These are phyloP conservation scores for Trichophyton verrucosum DNA, from an alignment of 2,329 filamentous ascomycete species.

Conservation along the genomic window DNA sequence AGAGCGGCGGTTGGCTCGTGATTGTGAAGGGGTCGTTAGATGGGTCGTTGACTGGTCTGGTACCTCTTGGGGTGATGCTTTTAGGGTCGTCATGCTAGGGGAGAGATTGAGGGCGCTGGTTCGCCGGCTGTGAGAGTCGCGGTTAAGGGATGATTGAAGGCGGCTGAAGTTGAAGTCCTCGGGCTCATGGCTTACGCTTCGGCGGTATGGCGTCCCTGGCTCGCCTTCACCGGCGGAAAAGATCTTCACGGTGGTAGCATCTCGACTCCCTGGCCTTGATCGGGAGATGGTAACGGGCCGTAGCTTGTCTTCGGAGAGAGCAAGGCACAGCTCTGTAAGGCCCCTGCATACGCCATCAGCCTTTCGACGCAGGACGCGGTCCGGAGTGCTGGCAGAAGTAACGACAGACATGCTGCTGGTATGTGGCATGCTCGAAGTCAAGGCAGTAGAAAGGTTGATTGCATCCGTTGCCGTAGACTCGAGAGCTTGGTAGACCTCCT, in stretches of 20 bases:
- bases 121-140: constrained; percentile 24
- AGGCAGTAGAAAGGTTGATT: constrained; percentile 62
- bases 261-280: constrained; percentile 22
- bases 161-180: constrained; percentile 19
- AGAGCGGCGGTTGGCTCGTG: constrained; percentile 30
- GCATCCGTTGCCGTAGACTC: constrained; percentile 76
- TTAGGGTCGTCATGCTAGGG: constrained; percentile 13
- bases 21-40: constrained; percentile 21
- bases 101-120: constrained; percentile 24
- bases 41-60: constrained; percentile 19
- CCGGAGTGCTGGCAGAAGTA: constrained; percentile 39
- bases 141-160: constrained; percentile 15
- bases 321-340: constrained; percentile 81
- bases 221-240: constrained; percentile 15
- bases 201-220: constrained; percentile 23
- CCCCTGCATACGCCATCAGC: constrained; percentile 87
- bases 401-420: constrained; percentile 25
- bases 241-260: constrained; percentile 17
- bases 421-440: constrained; percentile 58
- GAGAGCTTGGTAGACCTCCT: constrained; percentile 63
- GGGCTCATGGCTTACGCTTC: constrained; percentile 29
- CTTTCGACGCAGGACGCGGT: constrained; percentile 78
- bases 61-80: constrained; percentile 18
- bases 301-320: constrained; percentile 52
- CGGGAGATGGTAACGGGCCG: constrained; percentile 12